Percentiles rank a stretch among this genome's conserved stretches.
These are phyloP conservation scores for Ceratocystis variospora DNA, from an alignment of 2,329 filamentous ascomycete species.

Conservation along the genomic window DNA sequence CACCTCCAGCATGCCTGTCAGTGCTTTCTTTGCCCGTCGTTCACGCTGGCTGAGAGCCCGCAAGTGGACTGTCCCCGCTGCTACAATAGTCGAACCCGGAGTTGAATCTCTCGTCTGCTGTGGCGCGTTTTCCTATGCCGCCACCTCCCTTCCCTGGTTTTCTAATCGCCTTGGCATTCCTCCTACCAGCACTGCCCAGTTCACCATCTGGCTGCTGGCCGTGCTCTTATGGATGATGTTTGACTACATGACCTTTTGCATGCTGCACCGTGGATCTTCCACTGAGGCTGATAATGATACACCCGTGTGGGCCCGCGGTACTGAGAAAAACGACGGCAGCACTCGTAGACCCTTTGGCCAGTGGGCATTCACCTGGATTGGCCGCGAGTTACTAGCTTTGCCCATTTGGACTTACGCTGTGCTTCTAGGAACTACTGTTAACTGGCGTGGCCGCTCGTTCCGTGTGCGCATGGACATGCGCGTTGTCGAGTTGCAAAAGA, in stretches of 20 bases:
- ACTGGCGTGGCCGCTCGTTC: constrained; percentile 75
- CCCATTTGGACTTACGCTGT: constrained; percentile 88
- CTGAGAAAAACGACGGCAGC: constrained; percentile 27
- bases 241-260: constrained; percentile 60
- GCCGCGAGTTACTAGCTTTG: constrained; percentile 65
- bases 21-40: constrained; percentile 64
- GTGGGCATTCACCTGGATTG: constrained; percentile 75
- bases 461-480: constrained; percentile 73
- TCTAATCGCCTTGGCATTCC: constrained; percentile 38
- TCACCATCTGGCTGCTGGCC: constrained; percentile 49
- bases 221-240: constrained; percentile 57
- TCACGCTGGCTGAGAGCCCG: constrained; percentile 84
- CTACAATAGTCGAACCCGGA: constrained; percentile 83
- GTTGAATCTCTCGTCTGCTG: constrained; percentile 81
- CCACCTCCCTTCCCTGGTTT: constrained; percentile 59
- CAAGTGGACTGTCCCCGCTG: constrained; percentile 82
- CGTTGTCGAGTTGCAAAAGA: constrained; percentile 38
- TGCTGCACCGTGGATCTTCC: constrained; percentile 58
- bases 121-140: constrained; percentile 61
- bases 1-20: constrained; percentile 64
- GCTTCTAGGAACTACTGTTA: constrained; percentile 71
- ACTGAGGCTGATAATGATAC: constrained; percentile 59
- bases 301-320: constrained; percentile 54
- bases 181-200: constrained; percentile 54
- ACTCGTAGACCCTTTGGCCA: constrained; percentile 45